Base-by-base conservation (phyloP, 805 yeast genomes). In the Yarrowia sp. region DNA sequence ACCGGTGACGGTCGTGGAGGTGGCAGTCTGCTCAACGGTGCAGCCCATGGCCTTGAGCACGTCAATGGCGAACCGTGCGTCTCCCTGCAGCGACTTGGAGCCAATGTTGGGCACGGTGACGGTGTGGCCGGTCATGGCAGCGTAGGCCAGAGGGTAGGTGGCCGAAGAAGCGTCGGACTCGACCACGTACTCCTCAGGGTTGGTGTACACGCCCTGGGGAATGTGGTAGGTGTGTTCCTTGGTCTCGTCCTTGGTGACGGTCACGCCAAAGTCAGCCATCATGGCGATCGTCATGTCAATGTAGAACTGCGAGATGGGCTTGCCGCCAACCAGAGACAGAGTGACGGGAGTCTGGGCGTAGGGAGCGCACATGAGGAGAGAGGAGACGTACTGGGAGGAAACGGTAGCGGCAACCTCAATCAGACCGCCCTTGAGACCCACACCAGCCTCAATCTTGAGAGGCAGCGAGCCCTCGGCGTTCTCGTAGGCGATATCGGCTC, bases 91-190 rank as follows among this genome's bases (percentile, higher is more conserved):
- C 0, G 98, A 94, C 59, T 89, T 81, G 14, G 88, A 87, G 5
- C 99, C 99, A 77, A 95, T 94, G 77, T 92, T 94, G 69, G 99
- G 98, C 73, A 95, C 85, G 0, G 97, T 92, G 72, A 96, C 92
- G 10, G 92, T 87, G 7, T 97, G 87, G 36, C 98, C 98, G 0
- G 97, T 92, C 82, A 95, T 82, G 11, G 99, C 99, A 69, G 99
- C 98, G 81, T 90, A 91, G 0, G 99, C 99, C 72, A 95, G 84
- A 50, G 99, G 99, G 74, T 95, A 95, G 11, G 99, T 95, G 0
- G 99, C 98, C 9, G 97, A 91, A 15, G 97, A 91, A 22, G 99
- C 99, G 79, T 95, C 99, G 15, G 97, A 90, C 80, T 95, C 99
- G 72, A 95, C 87, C 40, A 90, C 91, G 75, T 95, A 95, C 73